Evolutionary conservation across 345 rosid genomes (phyloP), one percentile per base, ranked within the genome.

Genomic region (Kernera saxatilis): DNA sequence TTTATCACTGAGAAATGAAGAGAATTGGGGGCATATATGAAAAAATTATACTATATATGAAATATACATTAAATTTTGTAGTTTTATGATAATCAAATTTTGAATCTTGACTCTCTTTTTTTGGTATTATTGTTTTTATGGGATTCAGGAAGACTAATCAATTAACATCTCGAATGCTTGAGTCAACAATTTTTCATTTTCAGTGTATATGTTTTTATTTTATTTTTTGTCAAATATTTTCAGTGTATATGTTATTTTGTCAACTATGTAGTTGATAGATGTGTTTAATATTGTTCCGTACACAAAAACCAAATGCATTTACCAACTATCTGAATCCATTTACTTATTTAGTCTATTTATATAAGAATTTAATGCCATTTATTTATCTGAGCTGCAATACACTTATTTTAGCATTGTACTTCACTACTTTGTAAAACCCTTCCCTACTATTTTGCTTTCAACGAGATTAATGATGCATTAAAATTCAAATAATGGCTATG

Each of bases 271-370:
- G 62, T 72, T 72, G 63, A 63, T 52, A 63, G 41, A 41, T 43
- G 70, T 13, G 44, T 52, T 72, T 23, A 72, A 72, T 62, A 54
- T 71, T n/a, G n/a, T 14, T 4, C 32, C 46, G 54, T 52, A 71
- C 69, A 49, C 50, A 71, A 62, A 62, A 61, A 71, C 51, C 54
- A 71, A 62, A 71, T 63, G 63, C 70, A 33, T 41, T 41, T 72
- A 72, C 76, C 76, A 52, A 63, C 76, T 52, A 21, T 63, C 54
- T 62, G 69, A 30, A 41, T 32, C 37, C 55, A 61, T 49, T 26
- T 37, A 70, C 51, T 19, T 54, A 26, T 8, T 10, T 17, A 14
- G 33, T 11, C 2, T 50, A n/a, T 9, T 17, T 36, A 27, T 53
- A 39, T 26, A n/a, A 14, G 14, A 14, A 55, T 71, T 40, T 61